These are phyloP conservation scores for Pythium pectinolyticum DNA, from an alignment of 352 stramenopile species.

Conservation along the genomic window DNA sequence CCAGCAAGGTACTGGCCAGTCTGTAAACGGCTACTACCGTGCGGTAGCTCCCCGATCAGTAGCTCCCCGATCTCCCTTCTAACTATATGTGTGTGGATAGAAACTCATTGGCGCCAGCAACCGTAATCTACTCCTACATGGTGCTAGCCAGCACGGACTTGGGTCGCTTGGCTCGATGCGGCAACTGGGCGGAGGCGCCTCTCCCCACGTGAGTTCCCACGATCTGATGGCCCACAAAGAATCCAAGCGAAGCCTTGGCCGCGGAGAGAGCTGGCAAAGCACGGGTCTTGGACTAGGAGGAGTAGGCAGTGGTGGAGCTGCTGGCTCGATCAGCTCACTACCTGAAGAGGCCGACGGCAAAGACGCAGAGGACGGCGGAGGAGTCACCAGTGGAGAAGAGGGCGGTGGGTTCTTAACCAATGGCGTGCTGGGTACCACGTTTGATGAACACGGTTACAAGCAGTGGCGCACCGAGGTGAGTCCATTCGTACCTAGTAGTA, in stretches of 20 bases:
- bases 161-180: not conserved
- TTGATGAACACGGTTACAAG: slow-evolving; percentile 63
- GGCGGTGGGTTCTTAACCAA: not conserved
- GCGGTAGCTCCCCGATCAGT: not conserved
- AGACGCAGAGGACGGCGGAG: slow-evolving; percentile 16
- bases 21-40: not conserved
- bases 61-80: not conserved
- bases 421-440: slow-evolving; percentile 41
- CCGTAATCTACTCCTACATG: slow-evolving; percentile 7
- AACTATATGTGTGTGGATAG: not conserved
- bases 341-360: slow-evolving; percentile 29
- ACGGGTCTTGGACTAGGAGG: too few relatives aligned
- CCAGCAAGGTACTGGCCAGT: slow-evolving; percentile 17
- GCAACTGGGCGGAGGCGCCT: slow-evolving; percentile 6
- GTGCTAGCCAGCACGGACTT: slow-evolving; percentile 9
- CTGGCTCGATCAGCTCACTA: slow-evolving; percentile 18
- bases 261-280: slow-evolving; percentile 23
- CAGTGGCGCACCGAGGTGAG: slow-evolving; percentile 58
- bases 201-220: not conserved
- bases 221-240: slow-evolving; percentile 24
- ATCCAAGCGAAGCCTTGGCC: slow-evolving; percentile 31
- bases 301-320: slow-evolving; percentile 6
- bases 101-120: slow-evolving; percentile 17
- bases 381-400: slow-evolving; percentile 13
- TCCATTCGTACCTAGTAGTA: too few relatives aligned